Conservation (phyloP, 164 flowering plant species). For the Aristolochia fimbriata region DNA sequence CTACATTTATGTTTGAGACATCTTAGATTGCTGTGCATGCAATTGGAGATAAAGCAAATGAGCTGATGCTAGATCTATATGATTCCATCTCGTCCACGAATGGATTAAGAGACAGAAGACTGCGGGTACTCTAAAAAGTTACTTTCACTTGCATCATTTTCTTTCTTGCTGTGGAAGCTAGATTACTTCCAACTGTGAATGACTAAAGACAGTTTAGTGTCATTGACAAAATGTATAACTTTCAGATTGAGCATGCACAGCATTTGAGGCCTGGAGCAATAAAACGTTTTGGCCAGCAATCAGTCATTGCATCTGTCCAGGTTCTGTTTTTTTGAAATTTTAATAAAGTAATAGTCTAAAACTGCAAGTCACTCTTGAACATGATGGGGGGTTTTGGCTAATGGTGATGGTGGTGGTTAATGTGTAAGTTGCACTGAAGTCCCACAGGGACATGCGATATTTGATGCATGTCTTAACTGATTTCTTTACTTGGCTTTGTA, state of each 20-base stretch:
- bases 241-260: constrained; percentile 95
- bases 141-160: neutral
- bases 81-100: constrained; percentile 41
- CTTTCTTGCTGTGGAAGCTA: neutral
- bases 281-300: constrained; percentile 58
- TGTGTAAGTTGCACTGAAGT: too few relatives aligned
- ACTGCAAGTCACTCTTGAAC: neutral
- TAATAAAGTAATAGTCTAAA: neutral
- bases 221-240: constrained; percentile 4
- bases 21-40: constrained; percentile 91
- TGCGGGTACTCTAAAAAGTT: constrained; percentile 41
- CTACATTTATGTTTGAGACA: neutral
- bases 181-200: neutral
- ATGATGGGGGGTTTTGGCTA: too few relatives aligned
- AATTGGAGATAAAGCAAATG: constrained; percentile 93
- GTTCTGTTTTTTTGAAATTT: constrained; percentile 16
- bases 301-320: constrained; percentile 88
- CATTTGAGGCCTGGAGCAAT: constrained; percentile 68
- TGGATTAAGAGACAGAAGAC: constrained; percentile 70
- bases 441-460: too few relatives aligned
- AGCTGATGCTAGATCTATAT: constrained; percentile 62
- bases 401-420: too few relatives aligned
- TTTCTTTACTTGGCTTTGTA: too few relatives aligned
- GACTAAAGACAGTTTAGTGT: neutral
- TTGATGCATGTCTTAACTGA: too few relatives aligned